Evolutionary conservation across 1,139 yeast species (phyloP).

Genomic region (Candida sanyaensis): DNA sequence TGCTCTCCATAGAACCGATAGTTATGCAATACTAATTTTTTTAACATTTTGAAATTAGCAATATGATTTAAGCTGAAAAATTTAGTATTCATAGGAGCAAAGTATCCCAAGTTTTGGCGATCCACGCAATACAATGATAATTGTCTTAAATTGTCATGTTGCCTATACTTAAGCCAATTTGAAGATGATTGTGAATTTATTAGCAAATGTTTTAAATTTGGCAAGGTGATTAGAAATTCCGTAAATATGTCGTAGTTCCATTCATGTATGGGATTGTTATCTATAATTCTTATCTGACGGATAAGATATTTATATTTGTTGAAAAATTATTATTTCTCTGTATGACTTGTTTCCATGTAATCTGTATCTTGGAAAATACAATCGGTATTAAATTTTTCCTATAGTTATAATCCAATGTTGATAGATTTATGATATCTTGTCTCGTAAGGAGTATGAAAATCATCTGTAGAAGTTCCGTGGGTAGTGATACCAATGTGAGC

Average conservation of each 20-base stretch:
- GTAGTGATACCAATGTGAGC: slow-evolving; percentile 21
- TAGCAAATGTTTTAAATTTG: slow-evolving; percentile 22
- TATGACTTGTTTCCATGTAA: slow-evolving; percentile 32
- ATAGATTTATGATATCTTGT: slow-evolving; percentile 26
- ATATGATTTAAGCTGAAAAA: slow-evolving; percentile 37
- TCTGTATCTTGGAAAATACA: slow-evolving; percentile 27
- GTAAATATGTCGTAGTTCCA: slow-evolving; percentile 40
- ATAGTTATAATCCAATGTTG: slow-evolving; percentile 20
- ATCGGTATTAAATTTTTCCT: slow-evolving; percentile 22
- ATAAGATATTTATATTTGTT: slow-evolving; percentile 14
- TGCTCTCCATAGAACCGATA: slow-evolving; percentile 38
- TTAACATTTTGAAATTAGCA: slow-evolving; percentile 22
- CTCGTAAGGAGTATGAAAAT: slow-evolving; percentile 21
- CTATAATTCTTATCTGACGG: slow-evolving; percentile 28
- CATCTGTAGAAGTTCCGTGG: slow-evolving; percentile 27
- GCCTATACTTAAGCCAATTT: slow-evolving; percentile 44
- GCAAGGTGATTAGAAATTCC: slow-evolving; percentile 21
- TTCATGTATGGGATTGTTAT: slow-evolving; percentile 41
- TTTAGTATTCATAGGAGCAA: slow-evolving; percentile 18
- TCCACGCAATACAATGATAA: slow-evolving; percentile 30
- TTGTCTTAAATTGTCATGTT: slow-evolving; percentile 17
- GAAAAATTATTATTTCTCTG: slow-evolving; percentile 7
- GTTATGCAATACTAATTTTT: slow-evolving; percentile 23
- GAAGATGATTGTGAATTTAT: slow-evolving; percentile 41
- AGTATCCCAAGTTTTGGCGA: not conserved